phyloP scores from a whole-genome alignment of 1,139 yeast genomes.

The Zygoascus meyerae region DNA sequence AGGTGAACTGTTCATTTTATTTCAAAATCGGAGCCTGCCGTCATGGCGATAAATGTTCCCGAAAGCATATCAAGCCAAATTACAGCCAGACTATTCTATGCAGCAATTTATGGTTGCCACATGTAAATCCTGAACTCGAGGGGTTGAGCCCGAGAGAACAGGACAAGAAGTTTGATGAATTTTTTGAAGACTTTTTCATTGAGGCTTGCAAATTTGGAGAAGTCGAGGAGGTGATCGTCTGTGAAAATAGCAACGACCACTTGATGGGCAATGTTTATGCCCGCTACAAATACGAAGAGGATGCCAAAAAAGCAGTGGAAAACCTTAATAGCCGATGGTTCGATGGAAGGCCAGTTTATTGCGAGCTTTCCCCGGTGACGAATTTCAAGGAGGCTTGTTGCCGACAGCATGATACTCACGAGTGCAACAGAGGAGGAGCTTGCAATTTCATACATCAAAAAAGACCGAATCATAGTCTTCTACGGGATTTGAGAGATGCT shows the following conservation, averaged over 20 bases:
- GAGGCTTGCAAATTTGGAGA: conserved; percentile 60
- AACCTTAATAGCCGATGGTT: conserved; percentile 77
- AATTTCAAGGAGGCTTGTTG: conserved; percentile 73
- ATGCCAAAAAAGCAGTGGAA: conserved; percentile 57
- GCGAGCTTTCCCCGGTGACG: conserved; percentile 73
- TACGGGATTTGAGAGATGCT: conserved; percentile 36
- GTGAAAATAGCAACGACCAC: conserved; percentile 66
- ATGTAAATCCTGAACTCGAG: conserved; percentile 25
- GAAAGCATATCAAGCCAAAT: conserved; percentile 68
- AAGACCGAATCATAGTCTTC: conserved; percentile 46
- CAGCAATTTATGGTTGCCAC: conserved; percentile 65
- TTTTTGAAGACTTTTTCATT: conserved; percentile 67
- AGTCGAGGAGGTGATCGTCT: conserved; percentile 61
- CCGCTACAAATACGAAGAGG: conserved; percentile 47
- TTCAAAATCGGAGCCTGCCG: conserved; percentile 88
- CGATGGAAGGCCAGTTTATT: conserved; percentile 69
- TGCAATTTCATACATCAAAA: conserved; percentile 86
- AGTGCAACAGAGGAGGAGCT: conserved; percentile 69
- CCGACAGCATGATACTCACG: conserved; percentile 54
- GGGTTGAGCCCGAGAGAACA: conserved; percentile 37
- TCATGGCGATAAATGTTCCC: conserved; percentile 84
- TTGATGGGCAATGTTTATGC: conserved; percentile 82
- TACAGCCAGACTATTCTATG: conserved; percentile 61
- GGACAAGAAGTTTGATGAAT: conserved; percentile 52
- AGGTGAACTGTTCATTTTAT: conserved; percentile 53